A percentile compares a stretch with the other conserved stretches of the same genome.
Evolutionary conservation across 2,329 filamentous ascomycete species (phyloP).

Genomic region (Talaromyces sp.): DNA sequence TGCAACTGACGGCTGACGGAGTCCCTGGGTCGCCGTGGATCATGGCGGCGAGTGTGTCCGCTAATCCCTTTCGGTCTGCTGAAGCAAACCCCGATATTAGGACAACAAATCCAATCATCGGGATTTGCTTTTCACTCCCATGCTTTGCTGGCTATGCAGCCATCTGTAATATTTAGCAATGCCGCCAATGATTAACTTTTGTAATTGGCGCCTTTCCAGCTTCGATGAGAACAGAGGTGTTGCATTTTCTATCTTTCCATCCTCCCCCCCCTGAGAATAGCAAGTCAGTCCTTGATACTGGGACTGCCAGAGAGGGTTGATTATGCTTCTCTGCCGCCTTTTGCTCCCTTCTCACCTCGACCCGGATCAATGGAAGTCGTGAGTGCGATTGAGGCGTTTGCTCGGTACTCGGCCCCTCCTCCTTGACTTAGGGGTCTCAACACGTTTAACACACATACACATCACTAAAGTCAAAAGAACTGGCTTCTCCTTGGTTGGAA

Average conservation of each 20-base stretch:
- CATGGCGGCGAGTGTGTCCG: slow-evolving; percentile 18
- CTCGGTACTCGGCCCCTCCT: slow-evolving; percentile 4
- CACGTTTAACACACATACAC: neutral
- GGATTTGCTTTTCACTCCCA: slow-evolving; percentile 29
- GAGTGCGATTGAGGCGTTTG: slow-evolving; percentile 4
- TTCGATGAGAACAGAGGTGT: slow-evolving; percentile 8
- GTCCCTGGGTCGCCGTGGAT: slow-evolving; percentile 10
- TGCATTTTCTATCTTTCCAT: slow-evolving; percentile 2
- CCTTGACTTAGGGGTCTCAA: slow-evolving; percentile 3
- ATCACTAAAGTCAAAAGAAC: slow-evolving; percentile 7
- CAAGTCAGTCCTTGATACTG: slow-evolving; percentile 8
- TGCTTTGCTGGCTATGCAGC: neutral
- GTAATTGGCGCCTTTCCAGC: slow-evolving; percentile 23
- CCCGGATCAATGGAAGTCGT: slow-evolving; percentile 16
- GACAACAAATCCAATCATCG: slow-evolving; percentile 24
- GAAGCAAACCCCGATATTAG: slow-evolving; percentile 33
- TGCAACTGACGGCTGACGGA: neutral
- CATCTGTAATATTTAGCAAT: slow-evolving; percentile 20
- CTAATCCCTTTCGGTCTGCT: slow-evolving; percentile 20
- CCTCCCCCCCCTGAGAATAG: neutral
- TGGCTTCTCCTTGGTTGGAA: slow-evolving; percentile 5
- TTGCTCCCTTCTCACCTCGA: slow-evolving; percentile 8
- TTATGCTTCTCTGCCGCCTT: slow-evolving; percentile 16
- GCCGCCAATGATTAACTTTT: slow-evolving; percentile 24
- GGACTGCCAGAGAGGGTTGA: slow-evolving; percentile 10